Conservation (phyloP, 345 rosid species). For the Citrus australasica region DNA sequence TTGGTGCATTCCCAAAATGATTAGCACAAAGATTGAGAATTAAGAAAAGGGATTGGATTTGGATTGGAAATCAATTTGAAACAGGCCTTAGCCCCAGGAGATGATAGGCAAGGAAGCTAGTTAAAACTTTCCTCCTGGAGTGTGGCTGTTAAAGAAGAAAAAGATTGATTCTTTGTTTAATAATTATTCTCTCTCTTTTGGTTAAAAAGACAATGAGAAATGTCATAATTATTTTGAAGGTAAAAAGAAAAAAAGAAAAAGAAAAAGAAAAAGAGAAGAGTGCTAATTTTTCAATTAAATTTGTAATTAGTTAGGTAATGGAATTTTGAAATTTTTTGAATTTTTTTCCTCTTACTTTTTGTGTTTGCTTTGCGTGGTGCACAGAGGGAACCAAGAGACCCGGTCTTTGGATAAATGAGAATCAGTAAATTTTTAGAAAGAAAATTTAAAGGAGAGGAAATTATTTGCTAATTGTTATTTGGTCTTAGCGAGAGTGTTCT, state of each 20-base stretch:
- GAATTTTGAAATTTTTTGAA: background rate
- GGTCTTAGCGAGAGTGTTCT: background rate
- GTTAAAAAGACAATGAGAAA: slow-evolving; percentile 16
- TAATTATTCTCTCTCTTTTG: slow-evolving; percentile 18
- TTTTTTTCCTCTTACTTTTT: background rate
- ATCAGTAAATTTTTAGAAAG: slow-evolving; percentile 43
- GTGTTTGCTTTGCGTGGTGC: slow-evolving; percentile 19
- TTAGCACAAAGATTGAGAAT: background rate
- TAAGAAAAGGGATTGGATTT: background rate
- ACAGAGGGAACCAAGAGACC: slow-evolving; percentile 33
- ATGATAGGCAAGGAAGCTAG: slow-evolving; percentile 10
- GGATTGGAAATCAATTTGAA: background rate
- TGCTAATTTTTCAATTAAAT: background rate
- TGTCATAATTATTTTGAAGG: slow-evolving; percentile 20
- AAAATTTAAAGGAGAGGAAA: background rate
- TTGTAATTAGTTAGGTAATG: background rate
- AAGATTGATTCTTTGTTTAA: slow-evolving; percentile 7
- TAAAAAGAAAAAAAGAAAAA: background rate
- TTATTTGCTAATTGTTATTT: background rate
- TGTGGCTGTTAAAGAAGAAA: slow-evolving; percentile 21
- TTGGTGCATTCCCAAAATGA: background rate
- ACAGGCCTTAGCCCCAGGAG: slow-evolving; percentile 27
- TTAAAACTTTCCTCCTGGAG: slow-evolving; percentile 24
- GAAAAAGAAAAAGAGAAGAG: background rate
- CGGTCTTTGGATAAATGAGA: slow-evolving; percentile 33